Base-by-base conservation (phyloP, 2,329 filamentous ascomycete species). In the Cordyceps cateniannulata region DNA sequence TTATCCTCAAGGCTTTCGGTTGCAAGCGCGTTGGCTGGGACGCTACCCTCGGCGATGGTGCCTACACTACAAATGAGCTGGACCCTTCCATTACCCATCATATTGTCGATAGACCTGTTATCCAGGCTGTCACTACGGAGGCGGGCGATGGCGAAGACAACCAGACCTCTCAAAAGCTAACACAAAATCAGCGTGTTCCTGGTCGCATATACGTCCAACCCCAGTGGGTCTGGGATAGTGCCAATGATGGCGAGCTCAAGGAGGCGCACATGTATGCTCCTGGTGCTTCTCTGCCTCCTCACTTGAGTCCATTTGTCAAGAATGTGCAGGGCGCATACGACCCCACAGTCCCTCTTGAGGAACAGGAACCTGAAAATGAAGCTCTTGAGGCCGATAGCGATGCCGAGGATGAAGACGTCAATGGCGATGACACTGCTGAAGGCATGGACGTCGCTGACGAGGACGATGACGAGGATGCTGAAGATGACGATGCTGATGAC, bases 1-100 rank as follows among this genome's bases (percentile, higher is more conserved):
- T 99, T 71, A 84, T 99, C 59, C 83, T 99, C 58, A 89, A 93
- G 70, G 85, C 93, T 3, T 99, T 98, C 70, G 95, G 95, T 65
- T 98, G 93, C 80, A 96, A 93, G 79, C 86, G 93, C 49, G 88
- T 99, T 66, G 95, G 93, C 47, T 99, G 95, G 95, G 93, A 98
- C 70, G 82, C 86, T 35, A 88, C 96, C 24, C 83, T 96, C 22
- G 95, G 95, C 57, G 93, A 92, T 64, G 95, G 95, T 51, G 90
- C 95, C 53, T 99, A 91, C 77, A 98, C 93, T 35, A 89, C 90
- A 55, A 85, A 96, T 71, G 93, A 98, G 77, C 81, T 85, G 18
- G 92, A 99, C 70, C 85, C 91, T 6, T 81, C 87, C 60, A 98
- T 99, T 67, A 99, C 95, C 29, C 95, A 99, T 75, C 95, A 99